A percentile compares a stretch with the other conserved stretches of the same genome.
phyloP scores from a whole-genome alignment of 1,284 basidiomycete species.

The Fistulina hepatica region DNA sequence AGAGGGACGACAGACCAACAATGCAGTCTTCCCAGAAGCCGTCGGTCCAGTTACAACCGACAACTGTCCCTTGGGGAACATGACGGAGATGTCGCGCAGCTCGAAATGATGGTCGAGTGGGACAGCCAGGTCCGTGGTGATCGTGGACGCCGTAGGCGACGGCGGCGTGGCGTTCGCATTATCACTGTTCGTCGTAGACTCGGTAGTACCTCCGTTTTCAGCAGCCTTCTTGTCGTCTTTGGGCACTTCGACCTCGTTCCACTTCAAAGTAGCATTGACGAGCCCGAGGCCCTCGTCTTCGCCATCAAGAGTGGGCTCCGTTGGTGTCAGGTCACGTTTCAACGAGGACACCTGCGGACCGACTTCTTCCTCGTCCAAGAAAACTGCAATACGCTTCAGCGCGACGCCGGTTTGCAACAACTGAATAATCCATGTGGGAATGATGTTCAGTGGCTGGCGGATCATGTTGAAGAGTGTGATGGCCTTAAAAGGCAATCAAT shows the following conservation, averaged over 20 bases:
- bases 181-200: slow-evolving; percentile 12
- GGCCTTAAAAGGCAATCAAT: slow-evolving; percentile 23
- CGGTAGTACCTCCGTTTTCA: slow-evolving; percentile 12
- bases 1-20: slow-evolving; percentile 36
- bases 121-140: slow-evolving; percentile 10
- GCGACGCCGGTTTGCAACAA: slow-evolving; percentile 50
- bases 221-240: slow-evolving; percentile 9
- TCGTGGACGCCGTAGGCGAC: slow-evolving; percentile 4
- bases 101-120: slow-evolving; percentile 32
- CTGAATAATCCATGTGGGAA: slow-evolving; percentile 44
- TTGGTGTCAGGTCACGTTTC: slow-evolving; percentile 24
- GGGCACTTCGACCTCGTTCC: slow-evolving; percentile 37
- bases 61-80: slow-evolving; percentile 13
- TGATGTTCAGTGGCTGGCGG: slow-evolving; percentile 24
- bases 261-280: slow-evolving; percentile 45
- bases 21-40: slow-evolving; percentile 63
- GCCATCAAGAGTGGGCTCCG: slow-evolving; percentile 13
- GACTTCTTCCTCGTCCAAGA: slow-evolving; percentile 61
- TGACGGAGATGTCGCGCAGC: slow-evolving; percentile 11
- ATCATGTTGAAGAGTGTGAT: slow-evolving; percentile 51
- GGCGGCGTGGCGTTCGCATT: not conserved
- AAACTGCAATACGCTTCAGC: slow-evolving; percentile 58
- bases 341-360: slow-evolving; percentile 43
- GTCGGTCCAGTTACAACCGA: slow-evolving; percentile 30
- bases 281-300: slow-evolving; percentile 36